Evolutionary conservation across 257 asterid species (phyloP).

Genomic region (Plantago major): DNA sequence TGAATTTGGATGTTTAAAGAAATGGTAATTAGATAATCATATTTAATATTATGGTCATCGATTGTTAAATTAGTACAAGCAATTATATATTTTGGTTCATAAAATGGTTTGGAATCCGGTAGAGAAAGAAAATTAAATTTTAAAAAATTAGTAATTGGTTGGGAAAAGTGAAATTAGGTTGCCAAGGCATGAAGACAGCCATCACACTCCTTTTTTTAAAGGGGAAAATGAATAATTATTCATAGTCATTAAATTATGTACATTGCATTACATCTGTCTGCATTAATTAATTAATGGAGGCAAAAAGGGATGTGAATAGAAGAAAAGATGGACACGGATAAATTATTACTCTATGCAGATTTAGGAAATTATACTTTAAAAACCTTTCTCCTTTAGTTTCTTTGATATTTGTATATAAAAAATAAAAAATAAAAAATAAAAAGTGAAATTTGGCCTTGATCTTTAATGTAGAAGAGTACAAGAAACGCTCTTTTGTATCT

Average conservation of each 20-base stretch:
- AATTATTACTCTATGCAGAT: too few species aligned
- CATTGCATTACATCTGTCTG: constrained; percentile 27
- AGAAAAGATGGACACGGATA: too few species aligned
- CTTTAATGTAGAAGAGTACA: too few species aligned
- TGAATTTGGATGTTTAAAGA: constrained; percentile 33
- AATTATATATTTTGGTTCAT: constrained; percentile 82
- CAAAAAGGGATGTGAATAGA: too few species aligned
- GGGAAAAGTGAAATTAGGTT: constrained; percentile 98
- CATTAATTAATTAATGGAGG: neutral
- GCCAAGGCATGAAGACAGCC: constrained; percentile 83
- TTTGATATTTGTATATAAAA: too few species aligned
- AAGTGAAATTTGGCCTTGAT: too few species aligned
- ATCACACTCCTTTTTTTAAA: constrained; percentile 33
- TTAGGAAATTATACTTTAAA: too few species aligned
- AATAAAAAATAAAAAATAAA: too few species aligned
- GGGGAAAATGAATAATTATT: constrained; percentile 19
- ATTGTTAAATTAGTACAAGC: constrained; percentile 44
- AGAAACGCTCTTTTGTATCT: too few species aligned
- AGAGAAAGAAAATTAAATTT: constrained; percentile 21
- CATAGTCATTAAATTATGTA: constrained; percentile 25
- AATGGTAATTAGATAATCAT: constrained; percentile 22
- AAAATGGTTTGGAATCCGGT: constrained; percentile 77
- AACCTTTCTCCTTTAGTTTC: too few species aligned
- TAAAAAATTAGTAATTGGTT: constrained; percentile 42
- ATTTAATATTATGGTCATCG: constrained; percentile 39